Evolutionary conservation across 768 basidiomycete species (phyloP), one percentile per base, ranked within the genome.

Genomic region (Boletus rubroflammeus): DNA sequence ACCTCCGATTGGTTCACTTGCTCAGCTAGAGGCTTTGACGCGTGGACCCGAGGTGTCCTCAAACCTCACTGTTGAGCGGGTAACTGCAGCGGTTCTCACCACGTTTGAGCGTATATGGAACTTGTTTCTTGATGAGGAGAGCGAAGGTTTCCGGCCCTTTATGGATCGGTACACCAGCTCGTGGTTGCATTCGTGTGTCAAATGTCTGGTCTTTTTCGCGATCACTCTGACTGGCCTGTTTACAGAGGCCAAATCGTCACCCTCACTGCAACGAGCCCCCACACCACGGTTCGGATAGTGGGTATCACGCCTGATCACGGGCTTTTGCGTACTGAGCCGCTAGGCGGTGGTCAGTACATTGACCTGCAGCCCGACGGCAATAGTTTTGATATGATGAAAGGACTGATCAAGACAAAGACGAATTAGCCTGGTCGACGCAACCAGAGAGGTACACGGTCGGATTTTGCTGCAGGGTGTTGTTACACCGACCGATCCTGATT

Each of bases 301-400:
- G 88, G 92, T 10, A 91, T 99, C 64, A 95, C 95, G 1, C 75
- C 81, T 3, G 92, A 98, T 56, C 78, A 95, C 64, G 96, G 97
- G 0, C 74, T 98, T 31, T 73, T 99, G 53, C 81, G 92, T 47
- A 97, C 95, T 8, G 68, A 90, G 34, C 84, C 84, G 2, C 25
- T 72, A 9, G 31, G 51, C 5, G 62, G 64, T 38, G 70, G 62
- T 13, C 61, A 42, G 53, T 95, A 81, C 65, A 86, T 98, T 49
- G 94, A 99, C 70, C 72, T 99, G 19, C 97, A 97, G 67, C 97
- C 97, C 2, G 94, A 98, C 64, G 93, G 94, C 47, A 99, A 99
- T 68, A 92, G 92, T 63, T 98, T 98, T 61, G 96, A 98, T 71
- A 76, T 98, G 59, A 89, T 97, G 89, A 80, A 84, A 34, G 92